Percentiles rank a stretch among this genome's conserved stretches.
phyloP scores from a whole-genome alignment of 495 filamentous ascomycete species.

The Talaromyces adpressus region DNA sequence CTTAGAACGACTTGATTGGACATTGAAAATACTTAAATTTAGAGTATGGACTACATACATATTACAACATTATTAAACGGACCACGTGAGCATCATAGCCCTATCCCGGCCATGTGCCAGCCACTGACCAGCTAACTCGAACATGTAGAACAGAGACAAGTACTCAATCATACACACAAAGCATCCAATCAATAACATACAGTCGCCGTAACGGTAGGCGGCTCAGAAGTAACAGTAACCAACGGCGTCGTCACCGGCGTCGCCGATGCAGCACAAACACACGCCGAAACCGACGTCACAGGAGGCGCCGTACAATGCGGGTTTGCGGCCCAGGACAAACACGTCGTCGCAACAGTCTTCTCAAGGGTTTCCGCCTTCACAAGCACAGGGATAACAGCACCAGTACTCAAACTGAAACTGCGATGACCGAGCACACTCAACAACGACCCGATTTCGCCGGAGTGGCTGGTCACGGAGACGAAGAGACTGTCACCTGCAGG shows the following conservation, averaged over 20 bases:
- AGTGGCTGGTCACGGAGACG: constrained; percentile 63
- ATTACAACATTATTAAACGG: neutral
- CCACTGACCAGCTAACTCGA: too few species aligned
- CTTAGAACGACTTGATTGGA: neutral
- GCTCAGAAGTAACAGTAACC: constrained; percentile 12
- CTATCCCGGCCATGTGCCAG: neutral
- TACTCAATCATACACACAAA: neutral
- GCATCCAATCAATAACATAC: neutral
- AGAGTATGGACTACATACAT: neutral
- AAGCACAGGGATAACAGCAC: constrained; percentile 64
- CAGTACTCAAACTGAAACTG: constrained; percentile 53
- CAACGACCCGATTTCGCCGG: constrained; percentile 53
- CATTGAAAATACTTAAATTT: neutral
- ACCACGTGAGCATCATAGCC: neutral
- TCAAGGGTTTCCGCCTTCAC: constrained; percentile 45
- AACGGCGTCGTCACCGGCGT: constrained; percentile 31
- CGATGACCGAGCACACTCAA: constrained; percentile 56
- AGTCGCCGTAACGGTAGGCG: neutral
- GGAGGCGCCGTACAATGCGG: constrained; percentile 47
- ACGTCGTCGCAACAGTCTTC: constrained; percentile 21
- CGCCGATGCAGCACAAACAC: constrained; percentile 37
- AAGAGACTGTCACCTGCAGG: constrained; percentile 34
- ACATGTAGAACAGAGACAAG: neutral
- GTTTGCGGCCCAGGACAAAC: constrained; percentile 31
- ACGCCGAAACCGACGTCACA: constrained; percentile 37